Evolutionary conservation across 371 early-diverging fungal genomes (phyloP), one percentile per base, ranked within the genome.

Genomic region (Polyrhizophydium stewartii): DNA sequence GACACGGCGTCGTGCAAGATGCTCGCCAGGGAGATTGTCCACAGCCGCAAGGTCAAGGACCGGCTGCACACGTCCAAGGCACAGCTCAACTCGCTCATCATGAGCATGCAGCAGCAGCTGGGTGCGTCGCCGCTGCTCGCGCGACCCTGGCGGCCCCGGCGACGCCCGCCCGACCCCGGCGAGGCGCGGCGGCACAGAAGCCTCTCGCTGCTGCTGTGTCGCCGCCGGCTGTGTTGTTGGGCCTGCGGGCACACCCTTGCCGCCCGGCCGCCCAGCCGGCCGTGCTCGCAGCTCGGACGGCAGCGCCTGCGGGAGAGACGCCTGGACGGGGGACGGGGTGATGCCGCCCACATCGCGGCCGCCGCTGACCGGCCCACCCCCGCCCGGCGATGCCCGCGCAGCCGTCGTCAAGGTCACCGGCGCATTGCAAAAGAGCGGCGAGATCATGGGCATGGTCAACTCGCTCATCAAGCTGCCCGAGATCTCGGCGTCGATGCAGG

Each of bases 361-460:
- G 53, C 16, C 9, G 27, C 25, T 9, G 10, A 10, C 10, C 10
- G 17, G 16, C 50, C 22, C 50, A 16, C 50, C 22, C 27, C 24
- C 53, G 25, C 32, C 53, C 24, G 28, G 10, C 16, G 24, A 33
- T 22, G 27, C 12, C 51, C 17, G 12, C 17, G 51, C 19, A 53
- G 53, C 12, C 3, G 16, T 53, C 10, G 12, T 53, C 53, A 96
- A 95, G 71, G 86, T 97, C 24, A 88, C 93, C 1, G 97, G 97
- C 7, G 78, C 86, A 1, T 63, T 97, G 56, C 87, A 94, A 68
- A 91, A 92, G 75, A 88, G 88, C 59, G 87, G 92, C 12, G 90
- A 91, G 58, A 85, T 95, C 24, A 96, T 97, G 97, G 86, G 89
- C 41, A 62, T 87, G 37, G 93, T 96, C 38, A 95, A 95, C 70